These are phyloP conservation scores for Mikania micrantha DNA, from an alignment of 129 eudicot species.

Conservation along the genomic window DNA sequence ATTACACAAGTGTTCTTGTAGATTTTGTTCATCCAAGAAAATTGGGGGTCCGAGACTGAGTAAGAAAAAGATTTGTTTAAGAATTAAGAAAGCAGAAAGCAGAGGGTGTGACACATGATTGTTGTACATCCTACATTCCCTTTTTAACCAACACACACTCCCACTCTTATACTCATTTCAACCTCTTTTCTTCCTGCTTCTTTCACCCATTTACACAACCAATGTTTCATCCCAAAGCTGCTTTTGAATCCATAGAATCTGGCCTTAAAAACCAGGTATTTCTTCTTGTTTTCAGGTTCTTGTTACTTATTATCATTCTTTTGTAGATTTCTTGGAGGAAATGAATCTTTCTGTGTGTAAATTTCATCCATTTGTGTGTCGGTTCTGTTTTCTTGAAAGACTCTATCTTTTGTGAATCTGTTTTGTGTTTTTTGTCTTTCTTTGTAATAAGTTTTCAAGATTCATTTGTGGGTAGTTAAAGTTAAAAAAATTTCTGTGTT, in stretches of 20 bases:
- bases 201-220: not conserved
- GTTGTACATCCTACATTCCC: conserved; percentile 31
- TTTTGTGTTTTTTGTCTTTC: too few relatives aligned
- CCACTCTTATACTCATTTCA: conserved; percentile 31
- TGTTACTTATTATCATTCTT: not conserved
- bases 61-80: conserved; percentile 6
- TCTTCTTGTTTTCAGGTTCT: too few relatives aligned
- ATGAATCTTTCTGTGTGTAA: not conserved
- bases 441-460: too few relatives aligned
- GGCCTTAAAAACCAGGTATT: conserved; percentile 34
- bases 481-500: not conserved
- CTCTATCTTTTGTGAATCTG: not conserved
- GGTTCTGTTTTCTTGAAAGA: not conserved
- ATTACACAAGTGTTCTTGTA: too few relatives aligned
- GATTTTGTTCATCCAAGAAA: conserved; percentile 30
- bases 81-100: not conserved
- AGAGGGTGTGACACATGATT: conserved; percentile 18
- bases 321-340: conserved; percentile 1
- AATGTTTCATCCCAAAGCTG: conserved; percentile 34
- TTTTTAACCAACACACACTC: conserved; percentile 20
- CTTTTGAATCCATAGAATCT: conserved; percentile 32
- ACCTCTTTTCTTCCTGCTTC: conserved; percentile 22
- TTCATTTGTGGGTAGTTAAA: not conserved
- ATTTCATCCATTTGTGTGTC: not conserved
- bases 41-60: conserved; percentile 20